Evolutionary conservation across 31 red algal genomes (phyloP).

Genomic region (Odonthalia washingtoniensis): DNA sequence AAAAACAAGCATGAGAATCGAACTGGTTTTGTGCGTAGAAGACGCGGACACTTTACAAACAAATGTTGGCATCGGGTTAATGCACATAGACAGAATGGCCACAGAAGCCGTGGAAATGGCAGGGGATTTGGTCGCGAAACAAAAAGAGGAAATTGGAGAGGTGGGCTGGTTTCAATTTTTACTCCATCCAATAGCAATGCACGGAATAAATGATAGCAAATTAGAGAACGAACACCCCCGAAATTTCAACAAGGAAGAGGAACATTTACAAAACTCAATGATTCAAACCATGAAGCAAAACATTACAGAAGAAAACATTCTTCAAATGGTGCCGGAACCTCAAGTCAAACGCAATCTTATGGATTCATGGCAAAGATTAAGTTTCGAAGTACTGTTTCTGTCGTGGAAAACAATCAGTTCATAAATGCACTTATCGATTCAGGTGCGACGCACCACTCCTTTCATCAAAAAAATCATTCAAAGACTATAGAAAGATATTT

Average conservation of each 20-base stretch:
- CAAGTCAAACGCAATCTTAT: not conserved
- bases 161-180: too few species aligned
- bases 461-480: conserved; percentile 17
- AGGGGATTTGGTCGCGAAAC: not conserved
- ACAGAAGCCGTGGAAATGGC: too few species aligned
- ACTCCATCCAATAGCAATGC: too few species aligned
- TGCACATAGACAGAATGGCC: not conserved
- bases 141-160: not conserved
- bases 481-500: not conserved
- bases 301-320: not conserved
- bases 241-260: not conserved
- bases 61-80: not conserved
- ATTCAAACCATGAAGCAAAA: not conserved
- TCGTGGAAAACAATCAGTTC: not conserved
- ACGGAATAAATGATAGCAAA: not conserved
- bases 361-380: not conserved
- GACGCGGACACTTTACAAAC: not conserved
- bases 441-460: conserved; percentile 50
- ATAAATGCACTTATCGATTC: conserved; percentile 2
- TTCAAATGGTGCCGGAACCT: not conserved
- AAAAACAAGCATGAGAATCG: too few species aligned
- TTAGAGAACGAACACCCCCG: not conserved
- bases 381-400: not conserved
- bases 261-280: too few species aligned
- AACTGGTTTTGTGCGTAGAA: too few species aligned